Conservation (phyloP, 2,329 filamentous ascomycete genomes). For the Furcasterigmium furcatum region DNA sequence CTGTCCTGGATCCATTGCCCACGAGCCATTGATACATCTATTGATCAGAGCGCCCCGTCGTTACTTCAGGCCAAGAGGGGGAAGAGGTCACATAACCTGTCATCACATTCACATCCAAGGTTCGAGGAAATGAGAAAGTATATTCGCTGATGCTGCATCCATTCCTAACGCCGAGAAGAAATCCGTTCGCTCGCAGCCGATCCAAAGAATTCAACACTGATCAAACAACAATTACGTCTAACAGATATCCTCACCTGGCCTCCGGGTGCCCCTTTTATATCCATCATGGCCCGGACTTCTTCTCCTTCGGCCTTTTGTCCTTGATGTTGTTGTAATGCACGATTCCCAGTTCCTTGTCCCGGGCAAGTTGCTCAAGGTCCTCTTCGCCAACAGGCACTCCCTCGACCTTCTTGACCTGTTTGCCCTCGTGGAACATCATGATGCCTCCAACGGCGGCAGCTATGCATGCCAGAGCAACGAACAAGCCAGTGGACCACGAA, state of each 20-base stretch:
- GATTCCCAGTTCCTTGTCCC: slow-evolving; percentile 52
- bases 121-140: no score
- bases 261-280: background rate
- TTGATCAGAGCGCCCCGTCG: no score
- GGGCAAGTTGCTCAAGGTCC: slow-evolving; percentile 46
- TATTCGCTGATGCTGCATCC: no score
- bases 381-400: slow-evolving; percentile 61
- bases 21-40: no score
- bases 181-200: no score
- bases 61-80: no score
- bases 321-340: slow-evolving; percentile 56
- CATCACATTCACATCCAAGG: no score
- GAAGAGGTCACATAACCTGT: no score
- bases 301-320: slow-evolving; percentile 45
- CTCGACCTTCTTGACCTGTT: slow-evolving; percentile 67
- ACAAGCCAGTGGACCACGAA: slow-evolving; percentile 74
- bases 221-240: no score
- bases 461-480: slow-evolving; percentile 71
- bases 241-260: no score
- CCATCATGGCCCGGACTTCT: slow-evolving; percentile 13
- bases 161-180: no score
- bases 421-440: slow-evolving; percentile 69
- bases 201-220: background rate
- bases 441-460: slow-evolving; percentile 67
- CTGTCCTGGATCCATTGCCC: no score